phyloP scores from a whole-genome alignment of 1,284 basidiomycete genomes.

The Takashimella koratensis region DNA sequence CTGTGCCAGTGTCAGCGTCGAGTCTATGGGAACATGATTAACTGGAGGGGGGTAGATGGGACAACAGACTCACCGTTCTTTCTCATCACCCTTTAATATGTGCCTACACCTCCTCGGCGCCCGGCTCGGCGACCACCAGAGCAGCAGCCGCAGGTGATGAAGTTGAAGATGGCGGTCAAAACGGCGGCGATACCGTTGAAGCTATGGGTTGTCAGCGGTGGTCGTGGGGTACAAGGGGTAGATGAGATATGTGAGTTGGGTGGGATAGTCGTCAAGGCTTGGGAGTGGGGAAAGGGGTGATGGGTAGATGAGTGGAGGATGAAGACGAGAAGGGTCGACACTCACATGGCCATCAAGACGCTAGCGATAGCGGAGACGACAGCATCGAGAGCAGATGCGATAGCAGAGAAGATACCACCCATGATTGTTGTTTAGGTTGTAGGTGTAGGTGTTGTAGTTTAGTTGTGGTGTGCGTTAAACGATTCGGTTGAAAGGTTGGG shows the following conservation, averaged over 20 bases:
- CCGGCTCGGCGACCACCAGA: constrained; percentile 7
- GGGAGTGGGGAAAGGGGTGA: too few species aligned
- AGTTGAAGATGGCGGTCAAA: constrained; percentile 10
- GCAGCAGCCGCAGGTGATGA: constrained; percentile 15
- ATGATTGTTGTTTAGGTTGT: constrained; percentile 14
- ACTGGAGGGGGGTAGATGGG: too few species aligned
- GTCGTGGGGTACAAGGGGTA: neutral
- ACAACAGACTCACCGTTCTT: neutral
- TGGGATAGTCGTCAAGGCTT: neutral
- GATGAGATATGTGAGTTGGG: neutral
- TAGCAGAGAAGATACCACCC: constrained; percentile 37
- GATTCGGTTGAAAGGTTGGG: too few species aligned
- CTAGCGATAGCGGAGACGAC: constrained; percentile 13
- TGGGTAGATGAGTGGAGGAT: neutral
- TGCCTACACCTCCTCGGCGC: constrained; percentile 6
- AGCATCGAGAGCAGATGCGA: constrained; percentile 21
- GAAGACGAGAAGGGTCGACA: neutral
- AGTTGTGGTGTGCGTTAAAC: too few species aligned
- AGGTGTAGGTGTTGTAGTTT: too few species aligned
- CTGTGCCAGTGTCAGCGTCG: too few species aligned
- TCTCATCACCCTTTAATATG: constrained; percentile 1
- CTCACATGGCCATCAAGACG: constrained; percentile 5
- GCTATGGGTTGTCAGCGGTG: neutral
- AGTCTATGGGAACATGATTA: too few species aligned
- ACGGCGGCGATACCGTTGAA: constrained; percentile 11